A percentile compares a stretch with the other conserved stretches of the same genome.
Evolutionary conservation across 1,284 basidiomycete genomes (phyloP).

Genomic region (Tilletia indica): DNA sequence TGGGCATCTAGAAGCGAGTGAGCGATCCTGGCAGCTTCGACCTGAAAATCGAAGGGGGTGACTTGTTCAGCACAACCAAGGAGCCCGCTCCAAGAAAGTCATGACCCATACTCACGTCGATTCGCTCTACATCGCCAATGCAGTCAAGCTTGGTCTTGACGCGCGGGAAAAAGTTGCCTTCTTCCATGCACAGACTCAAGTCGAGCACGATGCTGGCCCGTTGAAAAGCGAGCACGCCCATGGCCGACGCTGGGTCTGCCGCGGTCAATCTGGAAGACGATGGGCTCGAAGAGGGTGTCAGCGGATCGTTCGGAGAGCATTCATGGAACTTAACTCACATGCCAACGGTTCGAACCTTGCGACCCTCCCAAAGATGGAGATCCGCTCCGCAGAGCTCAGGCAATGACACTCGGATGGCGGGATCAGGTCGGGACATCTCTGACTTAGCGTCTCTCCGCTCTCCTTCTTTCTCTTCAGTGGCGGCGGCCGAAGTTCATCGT

Average conservation of each 20-base stretch:
- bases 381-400: background rate
- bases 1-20: background rate
- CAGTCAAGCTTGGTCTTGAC: constrained; percentile 13
- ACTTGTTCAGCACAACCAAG: background rate
- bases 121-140: background rate
- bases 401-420: background rate
- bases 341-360: constrained; percentile 5
- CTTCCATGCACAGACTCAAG: constrained; percentile 14
- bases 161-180: background rate
- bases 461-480: no score
- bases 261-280: constrained; percentile 6
- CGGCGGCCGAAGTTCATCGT: no score
- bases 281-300: no score
- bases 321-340: background rate
- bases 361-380: background rate
- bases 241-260: background rate
- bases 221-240: background rate
- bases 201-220: background rate
- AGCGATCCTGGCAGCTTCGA: background rate
- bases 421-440: background rate
- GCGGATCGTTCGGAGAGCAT: background rate
- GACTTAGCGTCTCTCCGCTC: background rate
- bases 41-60: no score
- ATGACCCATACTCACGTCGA: background rate
- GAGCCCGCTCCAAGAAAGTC: no score